phyloP scores from a whole-genome alignment of 2,329 filamentous ascomycete genomes.

The Penicillium sumatraense region DNA sequence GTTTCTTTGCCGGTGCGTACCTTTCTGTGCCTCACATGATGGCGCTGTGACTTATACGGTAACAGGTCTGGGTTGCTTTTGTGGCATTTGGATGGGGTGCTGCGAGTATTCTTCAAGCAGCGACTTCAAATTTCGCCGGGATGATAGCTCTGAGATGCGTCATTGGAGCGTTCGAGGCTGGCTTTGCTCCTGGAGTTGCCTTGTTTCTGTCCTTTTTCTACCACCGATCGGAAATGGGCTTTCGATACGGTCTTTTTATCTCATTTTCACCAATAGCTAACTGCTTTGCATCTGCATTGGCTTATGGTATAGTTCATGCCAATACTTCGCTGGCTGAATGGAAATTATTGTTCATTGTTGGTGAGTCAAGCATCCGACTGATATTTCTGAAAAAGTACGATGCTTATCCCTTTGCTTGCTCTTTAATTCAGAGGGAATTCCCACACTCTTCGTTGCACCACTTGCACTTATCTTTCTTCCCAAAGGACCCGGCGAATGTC shows the following conservation, averaged over 20 bases:
- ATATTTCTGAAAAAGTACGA: not conserved
- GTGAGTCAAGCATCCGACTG: not conserved
- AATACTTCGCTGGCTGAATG: not conserved
- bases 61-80: not conserved
- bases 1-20: slow-evolving; percentile 23
- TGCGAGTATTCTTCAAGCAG: not conserved
- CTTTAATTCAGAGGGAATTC: not conserved
- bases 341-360: not conserved
- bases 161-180: not conserved
- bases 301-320: not conserved
- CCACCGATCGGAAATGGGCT: not conserved
- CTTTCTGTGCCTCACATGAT: not conserved
- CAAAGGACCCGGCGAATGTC: slow-evolving; percentile 3
- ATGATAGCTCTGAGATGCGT: not conserved
- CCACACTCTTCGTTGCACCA: not conserved
- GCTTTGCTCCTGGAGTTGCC: not conserved
- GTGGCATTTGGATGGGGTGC: not conserved
- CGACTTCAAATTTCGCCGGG: not conserved
- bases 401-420: not conserved
- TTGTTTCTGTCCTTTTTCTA: not conserved
- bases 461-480: not conserved
- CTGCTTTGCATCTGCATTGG: not conserved
- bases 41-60: not conserved
- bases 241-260: not conserved
- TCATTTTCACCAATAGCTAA: not conserved